Conservation (phyloP, 805 yeast species). For the Candida methanosorbosa region DNA sequence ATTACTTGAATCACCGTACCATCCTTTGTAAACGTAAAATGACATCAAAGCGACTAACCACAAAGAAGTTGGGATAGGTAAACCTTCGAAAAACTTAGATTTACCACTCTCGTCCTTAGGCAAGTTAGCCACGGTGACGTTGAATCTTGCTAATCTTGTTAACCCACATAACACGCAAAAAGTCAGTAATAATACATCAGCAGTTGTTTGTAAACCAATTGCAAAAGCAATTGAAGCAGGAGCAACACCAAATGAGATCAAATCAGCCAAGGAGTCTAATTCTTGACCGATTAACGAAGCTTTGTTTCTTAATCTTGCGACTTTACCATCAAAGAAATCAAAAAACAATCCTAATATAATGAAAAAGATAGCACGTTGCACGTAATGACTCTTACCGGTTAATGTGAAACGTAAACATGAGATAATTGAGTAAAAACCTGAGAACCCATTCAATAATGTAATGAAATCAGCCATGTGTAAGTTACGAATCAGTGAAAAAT, state of each 20-base stretch:
- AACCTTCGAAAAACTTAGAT: conserved; percentile 88
- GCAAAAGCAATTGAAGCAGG: conserved; percentile 92
- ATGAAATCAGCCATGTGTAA: conserved; percentile 95
- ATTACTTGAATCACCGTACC: conserved; percentile 25
- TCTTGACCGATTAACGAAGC: conserved; percentile 95
- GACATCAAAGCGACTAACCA: conserved; percentile 70
- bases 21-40: conserved; percentile 43
- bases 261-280: conserved; percentile 91
- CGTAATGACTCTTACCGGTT: conserved; percentile 59
- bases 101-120: conserved; percentile 89
- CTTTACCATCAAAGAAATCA: conserved; percentile 95
- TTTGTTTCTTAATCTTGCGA: conserved; percentile 89
- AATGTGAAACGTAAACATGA: conserved; percentile 76
- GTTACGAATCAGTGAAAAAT: conserved; percentile 76
- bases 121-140: conserved; percentile 84
- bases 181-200: conserved; percentile 68
- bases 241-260: conserved; percentile 89
- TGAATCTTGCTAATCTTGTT: conserved; percentile 89
- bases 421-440: conserved; percentile 86
- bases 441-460: conserved; percentile 87
- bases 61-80: conserved; percentile 89
- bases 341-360: conserved; percentile 88
- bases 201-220: conserved; percentile 78
- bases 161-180: conserved; percentile 91
- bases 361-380: conserved; percentile 81